phyloP scores from a whole-genome alignment of 192 early-diverging fungal species.

The Spizellomyces punctatus region DNA sequence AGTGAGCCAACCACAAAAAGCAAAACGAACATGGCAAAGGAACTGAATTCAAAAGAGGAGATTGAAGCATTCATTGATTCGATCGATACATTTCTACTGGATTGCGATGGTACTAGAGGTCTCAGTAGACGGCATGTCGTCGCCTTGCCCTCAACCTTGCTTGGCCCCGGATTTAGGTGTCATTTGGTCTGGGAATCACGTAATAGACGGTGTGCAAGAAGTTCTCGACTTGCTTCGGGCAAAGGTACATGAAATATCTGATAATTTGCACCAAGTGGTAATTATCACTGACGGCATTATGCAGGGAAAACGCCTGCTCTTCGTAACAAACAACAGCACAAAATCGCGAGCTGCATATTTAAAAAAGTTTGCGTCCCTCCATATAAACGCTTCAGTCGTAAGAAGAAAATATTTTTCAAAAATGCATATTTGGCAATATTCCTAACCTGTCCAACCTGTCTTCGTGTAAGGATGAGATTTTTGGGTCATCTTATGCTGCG shows the following conservation, averaged over 20 bases:
- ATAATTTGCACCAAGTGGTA: background rate
- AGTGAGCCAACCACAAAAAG: background rate
- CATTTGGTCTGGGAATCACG: slow-evolving; percentile 80
- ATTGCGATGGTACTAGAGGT: slow-evolving; percentile 79
- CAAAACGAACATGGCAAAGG: background rate
- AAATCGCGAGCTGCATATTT: slow-evolving; percentile 81
- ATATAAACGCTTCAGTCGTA: slow-evolving; percentile 76
- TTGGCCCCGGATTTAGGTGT: slow-evolving; percentile 62
- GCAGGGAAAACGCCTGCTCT: slow-evolving; percentile 84
- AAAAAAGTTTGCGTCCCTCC: slow-evolving; percentile 79
- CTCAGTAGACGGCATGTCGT: background rate
- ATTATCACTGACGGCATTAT: background rate
- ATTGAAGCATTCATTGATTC: slow-evolving; percentile 64
- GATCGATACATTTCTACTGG: slow-evolving; percentile 92
- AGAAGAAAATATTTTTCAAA: background rate
- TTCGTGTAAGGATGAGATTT: slow-evolving; percentile 77
- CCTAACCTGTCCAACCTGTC: background rate
- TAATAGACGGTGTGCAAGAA: slow-evolving; percentile 69
- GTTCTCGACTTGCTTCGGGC: slow-evolving; percentile 73
- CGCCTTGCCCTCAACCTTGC: background rate
- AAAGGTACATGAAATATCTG: slow-evolving; percentile 48
- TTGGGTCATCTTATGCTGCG: slow-evolving; percentile 89
- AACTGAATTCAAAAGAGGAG: background rate
- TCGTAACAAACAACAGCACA: slow-evolving; percentile 97
- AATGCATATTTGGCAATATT: background rate